phyloP scores from a whole-genome alignment of 805 yeast genomes.

The Candida anglica region DNA sequence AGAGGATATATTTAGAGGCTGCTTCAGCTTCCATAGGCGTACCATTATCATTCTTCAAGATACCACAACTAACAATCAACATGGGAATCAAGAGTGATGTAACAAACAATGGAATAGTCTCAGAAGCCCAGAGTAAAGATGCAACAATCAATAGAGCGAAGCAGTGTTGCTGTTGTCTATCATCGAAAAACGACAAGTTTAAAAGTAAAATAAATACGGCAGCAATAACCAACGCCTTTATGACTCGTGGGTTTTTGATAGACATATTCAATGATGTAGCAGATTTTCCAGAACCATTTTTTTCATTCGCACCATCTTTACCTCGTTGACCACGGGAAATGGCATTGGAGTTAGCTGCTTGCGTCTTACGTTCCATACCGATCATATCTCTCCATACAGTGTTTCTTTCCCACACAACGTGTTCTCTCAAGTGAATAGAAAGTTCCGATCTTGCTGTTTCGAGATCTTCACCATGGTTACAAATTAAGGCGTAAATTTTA shows the following conservation, averaged over 20 bases:
- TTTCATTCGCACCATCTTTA: slow-evolving; percentile 13
- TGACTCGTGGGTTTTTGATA: slow-evolving; percentile 27
- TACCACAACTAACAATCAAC: slow-evolving; percentile 67
- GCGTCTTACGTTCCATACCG: slow-evolving; percentile 72
- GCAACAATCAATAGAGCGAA: slow-evolving; percentile 79
- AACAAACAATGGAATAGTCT: slow-evolving; percentile 85
- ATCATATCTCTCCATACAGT: slow-evolving; percentile 57
- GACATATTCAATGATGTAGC: slow-evolving; percentile 19
- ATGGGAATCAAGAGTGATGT: slow-evolving; percentile 84
- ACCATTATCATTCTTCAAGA: slow-evolving; percentile 55
- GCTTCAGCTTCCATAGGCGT: slow-evolving; percentile 38
- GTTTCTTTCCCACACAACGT: slow-evolving; percentile 53
- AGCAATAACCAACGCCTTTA: slow-evolving; percentile 46
- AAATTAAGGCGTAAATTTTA: slow-evolving; percentile 34
- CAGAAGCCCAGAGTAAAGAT: slow-evolving; percentile 93
- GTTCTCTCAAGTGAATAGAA: slow-evolving; percentile 52
- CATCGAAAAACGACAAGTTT: slow-evolving; percentile 28
- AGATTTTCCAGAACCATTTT: slow-evolving; percentile 5
- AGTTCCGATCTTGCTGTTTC: slow-evolving; percentile 50
- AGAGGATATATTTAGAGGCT: slow-evolving; percentile 42
- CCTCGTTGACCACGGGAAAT: slow-evolving; percentile 12
- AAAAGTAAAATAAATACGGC: slow-evolving; percentile 40
- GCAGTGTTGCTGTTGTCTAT: slow-evolving; percentile 40
- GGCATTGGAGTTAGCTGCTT: slow-evolving; percentile 50
- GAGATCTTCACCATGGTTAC: slow-evolving; percentile 36